A percentile compares a stretch with the other conserved stretches of the same genome.
Conservation (phyloP, 225 moss, liverwort and hornwort species). For the Polytrichum commune region DNA sequence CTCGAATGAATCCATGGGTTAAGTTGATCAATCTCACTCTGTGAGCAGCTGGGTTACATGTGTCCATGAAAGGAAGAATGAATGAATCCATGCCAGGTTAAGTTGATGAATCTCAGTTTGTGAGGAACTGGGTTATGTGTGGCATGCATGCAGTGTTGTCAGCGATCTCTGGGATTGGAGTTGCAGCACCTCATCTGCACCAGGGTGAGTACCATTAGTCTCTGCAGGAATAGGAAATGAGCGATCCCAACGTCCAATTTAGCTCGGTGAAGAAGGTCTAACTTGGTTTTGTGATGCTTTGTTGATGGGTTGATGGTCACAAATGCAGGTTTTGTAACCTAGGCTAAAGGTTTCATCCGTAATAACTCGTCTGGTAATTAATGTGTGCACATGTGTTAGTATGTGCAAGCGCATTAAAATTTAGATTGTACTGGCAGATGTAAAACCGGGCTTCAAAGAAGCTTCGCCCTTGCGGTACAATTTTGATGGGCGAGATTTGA, state of each 20-base stretch:
- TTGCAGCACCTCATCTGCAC: constrained; percentile 61
- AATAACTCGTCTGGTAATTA: too few relatives aligned
- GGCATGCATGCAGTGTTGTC: constrained; percentile 62
- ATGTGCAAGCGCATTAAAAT: too few relatives aligned
- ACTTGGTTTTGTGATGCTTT: too few relatives aligned
- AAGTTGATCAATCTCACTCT: not conserved
- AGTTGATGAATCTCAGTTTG: not conserved
- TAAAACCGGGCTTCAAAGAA: too few relatives aligned
- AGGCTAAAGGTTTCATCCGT: too few relatives aligned
- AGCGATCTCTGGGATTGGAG: constrained; percentile 73
- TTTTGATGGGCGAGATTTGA: too few relatives aligned
- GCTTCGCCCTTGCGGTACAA: too few relatives aligned
- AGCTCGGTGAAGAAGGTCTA: constrained; percentile 1
- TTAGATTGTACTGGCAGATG: too few relatives aligned
- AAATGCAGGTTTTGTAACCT: too few relatives aligned
- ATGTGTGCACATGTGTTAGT: too few relatives aligned
- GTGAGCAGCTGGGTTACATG: not conserved
- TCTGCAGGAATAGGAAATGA: constrained; percentile 1
- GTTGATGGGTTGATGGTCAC: too few relatives aligned
- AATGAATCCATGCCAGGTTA: not conserved
- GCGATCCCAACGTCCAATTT: constrained; percentile 7
- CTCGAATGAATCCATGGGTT: not conserved
- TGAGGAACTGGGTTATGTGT: not conserved
- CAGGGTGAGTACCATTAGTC: constrained; percentile 44
- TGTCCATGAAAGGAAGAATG: not conserved